Conservation (phyloP, 352 stramenopile genomes). For the Phytophthora sp. region DNA sequence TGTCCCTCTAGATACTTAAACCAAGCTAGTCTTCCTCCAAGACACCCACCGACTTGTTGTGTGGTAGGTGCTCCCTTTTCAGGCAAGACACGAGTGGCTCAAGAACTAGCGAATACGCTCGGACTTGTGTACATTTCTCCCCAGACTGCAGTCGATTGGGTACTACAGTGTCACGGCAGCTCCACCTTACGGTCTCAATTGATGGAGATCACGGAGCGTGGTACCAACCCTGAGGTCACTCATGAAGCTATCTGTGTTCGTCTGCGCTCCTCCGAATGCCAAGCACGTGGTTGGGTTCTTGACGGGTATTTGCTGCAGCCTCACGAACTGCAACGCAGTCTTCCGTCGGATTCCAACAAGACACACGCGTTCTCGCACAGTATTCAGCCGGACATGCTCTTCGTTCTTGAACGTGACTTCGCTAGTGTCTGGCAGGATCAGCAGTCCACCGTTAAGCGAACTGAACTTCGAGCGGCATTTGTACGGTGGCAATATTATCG, state of each 20-base stretch:
- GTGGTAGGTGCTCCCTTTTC: constrained; percentile 44
- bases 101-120: constrained; percentile 32
- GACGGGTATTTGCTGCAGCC: constrained; percentile 53
- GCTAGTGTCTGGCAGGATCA: constrained; percentile 35
- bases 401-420: constrained; percentile 53
- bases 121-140: constrained; percentile 60
- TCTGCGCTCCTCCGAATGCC: constrained; percentile 65
- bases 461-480: constrained; percentile 36
- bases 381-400: constrained; percentile 57
- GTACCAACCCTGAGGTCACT: constrained; percentile 25
- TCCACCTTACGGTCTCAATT: constrained; percentile 36
- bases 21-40: constrained; percentile 31
- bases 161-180: constrained; percentile 56
- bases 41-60: constrained; percentile 40
- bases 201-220: constrained; percentile 10
- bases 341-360: constrained; percentile 1
- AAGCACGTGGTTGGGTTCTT: constrained; percentile 64
- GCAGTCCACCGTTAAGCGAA: neutral
- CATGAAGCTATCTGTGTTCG: constrained; percentile 51
- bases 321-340: constrained; percentile 43
- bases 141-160: constrained; percentile 54
- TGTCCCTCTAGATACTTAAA: constrained; percentile 32
- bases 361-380: constrained; percentile 4
- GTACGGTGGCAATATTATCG: constrained; percentile 49
- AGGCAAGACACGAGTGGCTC: constrained; percentile 47